Conservation (phyloP, 2,329 filamentous ascomycete species). For the Tolypocladium ovalisporum region DNA sequence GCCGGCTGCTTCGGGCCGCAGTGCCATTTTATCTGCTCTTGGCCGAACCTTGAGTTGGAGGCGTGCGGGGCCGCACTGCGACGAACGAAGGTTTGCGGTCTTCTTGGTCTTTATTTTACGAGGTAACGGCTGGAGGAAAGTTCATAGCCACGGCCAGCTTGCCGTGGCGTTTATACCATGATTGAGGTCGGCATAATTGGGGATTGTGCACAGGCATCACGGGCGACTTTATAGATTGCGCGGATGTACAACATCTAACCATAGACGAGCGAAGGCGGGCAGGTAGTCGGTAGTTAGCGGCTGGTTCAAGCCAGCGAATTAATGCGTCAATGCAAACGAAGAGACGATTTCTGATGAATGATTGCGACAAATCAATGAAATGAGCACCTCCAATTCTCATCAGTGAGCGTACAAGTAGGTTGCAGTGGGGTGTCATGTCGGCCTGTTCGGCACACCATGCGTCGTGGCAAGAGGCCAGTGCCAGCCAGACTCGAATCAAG, state of each 20-base stretch:
- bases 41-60: not conserved
- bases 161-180: not conserved
- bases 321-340: not conserved
- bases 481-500: not conserved
- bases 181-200: slow-evolving; percentile 1
- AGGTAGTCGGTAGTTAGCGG: not conserved
- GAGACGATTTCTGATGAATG: not conserved
- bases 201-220: not conserved
- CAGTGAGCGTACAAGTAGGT: not conserved
- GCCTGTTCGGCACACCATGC: not conserved
- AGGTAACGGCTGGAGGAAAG: not conserved
- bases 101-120: not conserved
- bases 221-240: slow-evolving; percentile 6
- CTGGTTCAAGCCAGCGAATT: slow-evolving; percentile 3
- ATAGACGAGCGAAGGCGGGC: not conserved
- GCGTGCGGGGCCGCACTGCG: not conserved
- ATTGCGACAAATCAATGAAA: not conserved
- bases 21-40: not conserved
- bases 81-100: not conserved
- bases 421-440: not conserved
- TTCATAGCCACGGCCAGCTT: not conserved
- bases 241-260: slow-evolving; percentile 3
- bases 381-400: not conserved
- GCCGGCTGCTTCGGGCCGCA: not conserved
- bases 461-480: not conserved